Conservation (phyloP, 2,329 filamentous ascomycete genomes). For the Didymosphaeria variabile region DNA sequence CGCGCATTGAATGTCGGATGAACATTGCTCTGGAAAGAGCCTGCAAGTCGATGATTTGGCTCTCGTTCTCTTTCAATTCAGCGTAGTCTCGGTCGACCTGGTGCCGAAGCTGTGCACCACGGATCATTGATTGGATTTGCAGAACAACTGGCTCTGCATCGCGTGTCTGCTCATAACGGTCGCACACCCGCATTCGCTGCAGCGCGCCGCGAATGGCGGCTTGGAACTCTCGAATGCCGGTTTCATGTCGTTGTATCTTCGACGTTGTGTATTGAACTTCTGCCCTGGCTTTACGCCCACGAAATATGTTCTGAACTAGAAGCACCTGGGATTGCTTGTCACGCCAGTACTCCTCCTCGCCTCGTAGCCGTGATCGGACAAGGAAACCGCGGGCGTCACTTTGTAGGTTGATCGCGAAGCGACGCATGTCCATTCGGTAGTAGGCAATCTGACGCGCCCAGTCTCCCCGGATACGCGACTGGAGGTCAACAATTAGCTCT, state of each 20-base stretch:
- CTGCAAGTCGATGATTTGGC: constrained; percentile 51
- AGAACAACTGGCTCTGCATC: constrained; percentile 69
- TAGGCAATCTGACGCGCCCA: constrained; percentile 83
- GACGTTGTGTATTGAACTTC: constrained; percentile 58
- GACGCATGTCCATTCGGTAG: constrained; percentile 84
- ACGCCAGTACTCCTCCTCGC: constrained; percentile 73
- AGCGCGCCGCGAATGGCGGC: constrained; percentile 63
- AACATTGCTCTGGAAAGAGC: constrained; percentile 54
- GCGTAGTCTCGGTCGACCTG: constrained; percentile 55
- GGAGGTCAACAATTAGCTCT: constrained; percentile 78
- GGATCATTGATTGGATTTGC: constrained; percentile 63
- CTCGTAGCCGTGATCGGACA: constrained; percentile 69
- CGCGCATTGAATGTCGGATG: constrained; percentile 47
- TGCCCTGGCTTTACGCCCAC: constrained; percentile 67
- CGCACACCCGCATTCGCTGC: constrained; percentile 51
- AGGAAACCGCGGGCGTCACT: constrained; percentile 80
- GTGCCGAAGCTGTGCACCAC: constrained; percentile 72
- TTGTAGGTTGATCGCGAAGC: constrained; percentile 82
- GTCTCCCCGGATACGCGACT: constrained; percentile 86
- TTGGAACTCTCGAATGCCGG: constrained; percentile 62
- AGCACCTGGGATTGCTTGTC: constrained; percentile 76
- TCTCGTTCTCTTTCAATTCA: constrained; percentile 58
- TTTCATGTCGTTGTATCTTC: constrained; percentile 56
- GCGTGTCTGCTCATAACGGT: constrained; percentile 68
- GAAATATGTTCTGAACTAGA: constrained; percentile 81